Evolutionary conservation across 1,139 yeast genomes (phyloP).

Genomic region (Saccharomyces hybrid): DNA sequence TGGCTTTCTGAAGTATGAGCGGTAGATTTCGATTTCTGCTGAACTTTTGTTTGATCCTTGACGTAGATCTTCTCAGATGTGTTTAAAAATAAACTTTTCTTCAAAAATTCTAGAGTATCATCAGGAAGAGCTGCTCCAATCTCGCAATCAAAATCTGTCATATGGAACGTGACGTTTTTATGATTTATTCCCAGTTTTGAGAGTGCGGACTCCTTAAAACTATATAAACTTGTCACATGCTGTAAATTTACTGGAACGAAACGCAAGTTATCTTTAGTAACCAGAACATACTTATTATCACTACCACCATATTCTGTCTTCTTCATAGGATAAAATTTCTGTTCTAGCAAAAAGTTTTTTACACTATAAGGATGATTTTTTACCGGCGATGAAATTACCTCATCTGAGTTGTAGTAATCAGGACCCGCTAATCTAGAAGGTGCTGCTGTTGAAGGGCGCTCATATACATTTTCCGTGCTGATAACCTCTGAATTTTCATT

Average conservation of each 20-base stretch:
- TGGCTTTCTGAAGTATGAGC: slow-evolving; percentile 12
- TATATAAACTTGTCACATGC: slow-evolving; percentile 30
- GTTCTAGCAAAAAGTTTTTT: slow-evolving; percentile 24
- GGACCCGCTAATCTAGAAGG: no score
- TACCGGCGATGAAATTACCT: no score
- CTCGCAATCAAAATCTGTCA: slow-evolving; percentile 63
- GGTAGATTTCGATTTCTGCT: slow-evolving; percentile 10
- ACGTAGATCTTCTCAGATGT: slow-evolving; percentile 41
- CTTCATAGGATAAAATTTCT: slow-evolving; percentile 34
- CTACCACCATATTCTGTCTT: slow-evolving; percentile 2
- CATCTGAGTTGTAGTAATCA: no score
- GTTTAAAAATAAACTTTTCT: slow-evolving; percentile 32
- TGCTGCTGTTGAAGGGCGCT: no score
- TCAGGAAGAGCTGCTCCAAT: slow-evolving; percentile 58
- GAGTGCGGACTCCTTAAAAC: slow-evolving; percentile 37
- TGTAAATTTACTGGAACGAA: slow-evolving; percentile 44
- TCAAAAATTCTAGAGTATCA: slow-evolving; percentile 40
- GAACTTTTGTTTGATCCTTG: slow-evolving; percentile 33
- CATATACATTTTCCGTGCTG: no score
- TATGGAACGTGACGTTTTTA: slow-evolving; percentile 46
- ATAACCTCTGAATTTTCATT: slow-evolving; percentile 2
- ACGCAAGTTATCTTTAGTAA: slow-evolving; percentile 50
- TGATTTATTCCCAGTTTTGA: slow-evolving; percentile 39
- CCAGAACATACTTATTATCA: slow-evolving; percentile 37
- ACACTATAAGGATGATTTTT: neutral